Evolutionary conservation across 2,329 filamentous ascomycete species (phyloP), one percentile per base, ranked within the genome.

Genomic region (Penicillium sp.): DNA sequence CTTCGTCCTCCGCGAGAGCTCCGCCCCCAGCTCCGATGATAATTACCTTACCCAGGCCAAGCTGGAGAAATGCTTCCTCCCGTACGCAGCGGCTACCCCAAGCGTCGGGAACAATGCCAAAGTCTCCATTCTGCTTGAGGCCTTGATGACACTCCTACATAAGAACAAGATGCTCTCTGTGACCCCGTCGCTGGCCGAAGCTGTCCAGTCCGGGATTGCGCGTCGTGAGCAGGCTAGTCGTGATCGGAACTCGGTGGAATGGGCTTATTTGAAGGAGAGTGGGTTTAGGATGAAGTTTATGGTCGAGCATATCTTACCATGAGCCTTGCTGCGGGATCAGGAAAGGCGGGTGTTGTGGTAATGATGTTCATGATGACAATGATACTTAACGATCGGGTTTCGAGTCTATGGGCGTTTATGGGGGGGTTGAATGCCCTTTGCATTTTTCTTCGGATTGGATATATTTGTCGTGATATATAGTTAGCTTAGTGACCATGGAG

Each of bases 91-190:
- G 1, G 86, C 83, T 55, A 84, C 80, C 0, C 76, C 81, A 15
- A 79, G 78, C 7, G 71, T 81, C 0, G 80, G 83, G 21, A 88
- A 91, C 59, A 92, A 94, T 62, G 86, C 86, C 29, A 89, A 88
- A 68, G 78, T 92, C 37, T 86, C 86, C 2, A 72, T 92, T 10
- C 70, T 89, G 31, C 74, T 91, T 0, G 90, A 93, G 72, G 79
- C 79, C 2, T 71, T 90, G 47, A 65, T 90, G 31, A 79, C 85
- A 44, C 73, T 86, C 7, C 70, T 85, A 29, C 73, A 69, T 13
- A 67, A 65, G 15, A 65, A 66, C 32, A 67, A 70, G 2, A 61
- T 68, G 62, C 40, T 76, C 67, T 57, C 56, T 23, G 50, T 72
- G 58, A 74, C 64, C 4, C 64, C 65, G 1, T 60, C 59, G 6